Evolutionary conservation across 352 stramenopile species (phyloP), one percentile per base, ranked within the genome.

Genomic region (Globisporangium cystogenes): DNA sequence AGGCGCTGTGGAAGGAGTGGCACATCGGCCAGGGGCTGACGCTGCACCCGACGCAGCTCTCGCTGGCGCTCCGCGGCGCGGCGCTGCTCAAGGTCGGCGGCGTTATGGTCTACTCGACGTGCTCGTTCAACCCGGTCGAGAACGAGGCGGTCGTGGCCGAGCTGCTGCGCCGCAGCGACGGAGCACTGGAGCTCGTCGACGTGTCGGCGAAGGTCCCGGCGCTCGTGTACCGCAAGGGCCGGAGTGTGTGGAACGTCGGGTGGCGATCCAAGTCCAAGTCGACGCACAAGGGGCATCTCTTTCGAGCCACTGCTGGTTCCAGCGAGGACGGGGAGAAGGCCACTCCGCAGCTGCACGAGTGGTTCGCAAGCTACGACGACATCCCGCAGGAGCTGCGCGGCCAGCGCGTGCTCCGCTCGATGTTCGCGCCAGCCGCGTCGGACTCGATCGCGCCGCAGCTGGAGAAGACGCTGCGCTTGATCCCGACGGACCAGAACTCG

Each of bases 51-150:
- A 72, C 96, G 52, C 97, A 99, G 69, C 53, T 99, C 12, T 62
- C 76, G 6, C 97, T 99, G 43, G 90, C 97, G 7, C 59, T 90
- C 42, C 83, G 96, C 24, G 93, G 91, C 11, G 82, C 96, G 23
- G 73, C 90, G 23, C 62, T 98, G 23, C 69, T 98, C 3, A 90
- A 89, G 53, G 63, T 97, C 27, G 92, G 90, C 23, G 95, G 94
- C 18, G 66, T 82, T 16, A 95, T 98, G 82, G 95, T 98, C 3
- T 98, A 98, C 65, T 97, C 87, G 29, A 98, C 94, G 42, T 99
- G 97, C 59, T 98, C 88, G 41, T 87, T 99, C 61, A 99, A 99
- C 75, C 97, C 97, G 12, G 81, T 99, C 12, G 97, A 99, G 76
- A 90, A 99, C 71, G 97, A 99, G 70, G 97, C 97, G 5, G 70